Base-by-base conservation (phyloP, 345 rosid genomes). In the Lagerstroemia speciosa region DNA sequence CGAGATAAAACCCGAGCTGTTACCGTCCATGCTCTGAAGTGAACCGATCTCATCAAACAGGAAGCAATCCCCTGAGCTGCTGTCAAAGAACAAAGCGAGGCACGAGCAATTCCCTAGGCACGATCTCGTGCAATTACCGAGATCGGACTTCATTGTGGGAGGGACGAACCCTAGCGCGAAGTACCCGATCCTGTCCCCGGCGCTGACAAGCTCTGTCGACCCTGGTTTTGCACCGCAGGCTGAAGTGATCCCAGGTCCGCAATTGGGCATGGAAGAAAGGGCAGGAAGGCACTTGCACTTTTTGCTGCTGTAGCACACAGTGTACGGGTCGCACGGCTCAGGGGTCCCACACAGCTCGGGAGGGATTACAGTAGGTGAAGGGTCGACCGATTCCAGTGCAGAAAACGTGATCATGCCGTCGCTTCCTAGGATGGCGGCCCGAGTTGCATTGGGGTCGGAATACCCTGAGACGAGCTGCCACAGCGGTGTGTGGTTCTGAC, bases 91-190 rank as follows among this genome's bases (percentile, higher is more conserved):
- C 63, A 58, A 27, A 29, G 34, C 63, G 15, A 2, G 71, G 68
- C 99, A 94, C 0, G 99, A 86, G 72, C 98, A 94, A 62, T 94
- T 91, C 29, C 67, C 53, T 6, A 48, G 70, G 78, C 99, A 94
- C 37, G 90, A 81, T 11, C 74, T 72, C 75, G 80, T 83, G 83
- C 99, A 94, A 2, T 87, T 80, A 68, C 77, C 78, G 71, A 94
- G 78, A 83, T 76, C 64, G 15, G 46, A 41, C 48, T 76, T 81
- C 57, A 84, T 85, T 10, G 84, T 78, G 26, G 99, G 83, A 0
- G 85, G 27, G 58, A 81, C 75, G 52, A 80, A 89, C 45, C 65
- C 77, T 3, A 94, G 90, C 8, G 92, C 93, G 68, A 86, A 86
- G 74, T 94, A 94, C 52, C 63, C 61, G 6, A 89, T 83, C 72